phyloP scores from a whole-genome alignment of 495 filamentous ascomycete species.

The Clavariopsis aquatica region DNA sequence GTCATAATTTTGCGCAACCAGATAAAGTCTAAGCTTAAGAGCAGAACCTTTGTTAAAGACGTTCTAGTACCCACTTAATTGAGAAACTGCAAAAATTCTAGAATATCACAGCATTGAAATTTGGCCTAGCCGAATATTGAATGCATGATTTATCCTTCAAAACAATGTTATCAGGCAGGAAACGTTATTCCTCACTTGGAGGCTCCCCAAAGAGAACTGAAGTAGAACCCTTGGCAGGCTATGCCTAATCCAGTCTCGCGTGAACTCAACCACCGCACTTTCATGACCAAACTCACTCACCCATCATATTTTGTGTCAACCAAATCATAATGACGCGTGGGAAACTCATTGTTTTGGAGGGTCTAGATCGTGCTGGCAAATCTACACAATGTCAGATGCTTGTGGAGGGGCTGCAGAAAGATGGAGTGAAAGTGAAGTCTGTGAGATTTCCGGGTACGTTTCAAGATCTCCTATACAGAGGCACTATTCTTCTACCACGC shows the following conservation, averaged over 20 bases:
- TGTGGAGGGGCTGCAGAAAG: conserved; percentile 59
- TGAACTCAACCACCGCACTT: background rate
- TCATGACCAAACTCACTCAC: background rate
- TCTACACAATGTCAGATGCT: conserved; percentile 86
- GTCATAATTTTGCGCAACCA: too few relatives aligned
- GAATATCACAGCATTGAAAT: too few relatives aligned
- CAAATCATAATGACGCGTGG: conserved; percentile 35
- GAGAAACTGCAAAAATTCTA: too few relatives aligned
- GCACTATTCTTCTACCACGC: too few relatives aligned
- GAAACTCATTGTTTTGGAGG: conserved; percentile 82
- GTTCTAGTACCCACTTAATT: too few relatives aligned
- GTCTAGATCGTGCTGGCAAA: conserved; percentile 92
- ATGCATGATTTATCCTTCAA: background rate
- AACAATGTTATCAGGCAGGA: background rate
- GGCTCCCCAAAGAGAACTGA: background rate
- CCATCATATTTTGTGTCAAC: too few relatives aligned
- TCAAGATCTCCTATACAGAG: too few relatives aligned
- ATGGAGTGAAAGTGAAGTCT: conserved; percentile 66
- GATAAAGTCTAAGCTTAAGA: too few relatives aligned
- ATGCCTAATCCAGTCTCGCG: background rate
- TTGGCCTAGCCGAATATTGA: too few relatives aligned
- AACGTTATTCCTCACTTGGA: background rate
- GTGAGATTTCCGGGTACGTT: conserved; percentile 84
- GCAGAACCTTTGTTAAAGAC: too few relatives aligned
- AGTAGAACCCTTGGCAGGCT: background rate